Conservation (phyloP, 1,139 yeast genomes). For the Hansenula sp. region DNA sequence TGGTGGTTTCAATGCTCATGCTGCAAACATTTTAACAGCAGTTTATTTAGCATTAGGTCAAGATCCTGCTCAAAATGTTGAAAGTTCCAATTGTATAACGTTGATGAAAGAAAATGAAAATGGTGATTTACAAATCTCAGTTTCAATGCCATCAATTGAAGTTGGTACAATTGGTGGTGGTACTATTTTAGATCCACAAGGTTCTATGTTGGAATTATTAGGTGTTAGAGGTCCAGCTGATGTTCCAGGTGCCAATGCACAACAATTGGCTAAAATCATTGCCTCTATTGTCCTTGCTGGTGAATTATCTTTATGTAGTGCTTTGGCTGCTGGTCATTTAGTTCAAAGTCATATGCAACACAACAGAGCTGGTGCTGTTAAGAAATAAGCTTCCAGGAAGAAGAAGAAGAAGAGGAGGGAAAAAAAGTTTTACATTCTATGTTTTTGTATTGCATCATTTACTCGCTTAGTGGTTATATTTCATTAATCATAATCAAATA, state of each 20-base stretch:
- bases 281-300: slow-evolving; percentile 97
- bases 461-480: too few species aligned
- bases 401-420: too few species aligned
- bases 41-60: slow-evolving; percentile 94
- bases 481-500: too few species aligned
- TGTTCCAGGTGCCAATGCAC: slow-evolving; percentile 90
- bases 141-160: slow-evolving; percentile 98
- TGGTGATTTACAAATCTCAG: slow-evolving; percentile 87
- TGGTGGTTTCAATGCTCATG: slow-evolving; percentile 98
- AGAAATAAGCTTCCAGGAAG: too few species aligned
- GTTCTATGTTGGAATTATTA: slow-evolving; percentile 89
- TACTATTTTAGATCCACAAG: slow-evolving; percentile 94
- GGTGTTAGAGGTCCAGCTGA: slow-evolving; percentile 96
- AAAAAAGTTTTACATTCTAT: too few species aligned
- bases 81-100: slow-evolving; percentile 95
- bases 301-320: slow-evolving; percentile 89
- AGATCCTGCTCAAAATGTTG: slow-evolving; percentile 99
- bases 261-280: slow-evolving; percentile 90
- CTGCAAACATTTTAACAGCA: slow-evolving; percentile 94
- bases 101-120: slow-evolving; percentile 73
- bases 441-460: too few species aligned
- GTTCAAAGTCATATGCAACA: slow-evolving; percentile 98
- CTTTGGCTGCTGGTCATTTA: slow-evolving; percentile 96
- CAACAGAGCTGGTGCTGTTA: slow-evolving; percentile 57
- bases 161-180: slow-evolving; percentile 99